phyloP scores from a whole-genome alignment of 1,139 yeast species.

The Suhomyces coccinellae region DNA sequence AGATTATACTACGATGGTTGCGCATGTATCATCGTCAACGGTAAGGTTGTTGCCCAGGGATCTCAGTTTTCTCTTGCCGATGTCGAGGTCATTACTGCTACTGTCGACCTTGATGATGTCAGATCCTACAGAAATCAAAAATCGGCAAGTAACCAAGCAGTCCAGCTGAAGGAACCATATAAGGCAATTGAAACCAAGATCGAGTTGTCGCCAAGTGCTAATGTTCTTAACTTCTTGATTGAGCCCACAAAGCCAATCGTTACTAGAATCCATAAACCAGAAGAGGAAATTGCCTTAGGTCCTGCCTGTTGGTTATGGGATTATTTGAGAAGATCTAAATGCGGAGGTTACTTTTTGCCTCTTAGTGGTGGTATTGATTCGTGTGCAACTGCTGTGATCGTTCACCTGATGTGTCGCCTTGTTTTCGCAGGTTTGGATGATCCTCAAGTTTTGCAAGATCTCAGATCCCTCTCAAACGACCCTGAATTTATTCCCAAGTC shows the following conservation, averaged over 20 bases:
- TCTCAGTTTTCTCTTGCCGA: constrained; percentile 84
- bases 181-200: constrained; percentile 61
- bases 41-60: constrained; percentile 89
- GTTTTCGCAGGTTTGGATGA: constrained; percentile 67
- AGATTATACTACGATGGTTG: constrained; percentile 95
- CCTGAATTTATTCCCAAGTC: constrained; percentile 64
- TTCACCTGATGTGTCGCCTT: constrained; percentile 88
- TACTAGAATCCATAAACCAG: constrained; percentile 73
- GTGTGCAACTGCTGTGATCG: constrained; percentile 95
- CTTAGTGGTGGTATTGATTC: constrained; percentile 97
- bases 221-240: constrained; percentile 62
- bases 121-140: constrained; percentile 74
- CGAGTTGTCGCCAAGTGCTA: constrained; percentile 58
- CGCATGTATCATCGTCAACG: constrained; percentile 90
- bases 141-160: constrained; percentile 79
- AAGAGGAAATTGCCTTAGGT: constrained; percentile 94
- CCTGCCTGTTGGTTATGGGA: constrained; percentile 99
- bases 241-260: constrained; percentile 56
- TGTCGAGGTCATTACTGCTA: constrained; percentile 91
- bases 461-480: constrained; percentile 58
- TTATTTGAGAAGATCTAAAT: constrained; percentile 82
- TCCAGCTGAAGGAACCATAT: constrained; percentile 50
- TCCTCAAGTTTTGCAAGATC: constrained; percentile 72
- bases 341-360: constrained; percentile 91
- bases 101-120: constrained; percentile 90